Base-by-base conservation (phyloP, 306 rosid species). In the Castanea crenata region DNA sequence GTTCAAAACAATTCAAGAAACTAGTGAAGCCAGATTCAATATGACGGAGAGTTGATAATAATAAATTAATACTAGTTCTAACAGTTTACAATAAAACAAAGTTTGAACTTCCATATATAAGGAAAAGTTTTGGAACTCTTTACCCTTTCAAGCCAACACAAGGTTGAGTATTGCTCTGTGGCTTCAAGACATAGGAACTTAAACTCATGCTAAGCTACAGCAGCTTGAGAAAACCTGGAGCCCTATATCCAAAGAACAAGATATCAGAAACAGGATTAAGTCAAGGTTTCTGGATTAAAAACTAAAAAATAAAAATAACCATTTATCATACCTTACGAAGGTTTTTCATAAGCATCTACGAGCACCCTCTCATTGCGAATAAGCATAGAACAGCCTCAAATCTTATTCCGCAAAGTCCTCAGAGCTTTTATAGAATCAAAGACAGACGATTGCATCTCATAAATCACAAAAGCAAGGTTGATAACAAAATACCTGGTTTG, bases 141-240 rank as follows among this genome's bases (percentile, higher is more conserved):
- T 87, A 94, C 97, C 97, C 94, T 86, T 88, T 97, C 98, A 55
- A 85, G 91, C 97, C 97, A 92, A 81, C 90, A 92, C 70, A 88
- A 79, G 80, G 92, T 49, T 61, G 97, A 85, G 58, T 52, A 78
- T 83, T 88, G 88, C 77, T 82, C 94, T 80, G 85, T 85, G 64
- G 87, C 80, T 76, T 85, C 90, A 61, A 88, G 87, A 86, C 85
- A 84, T 54, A 94, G 96, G 74, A 84, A 85, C 86, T 92, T 94
- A 75, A 91, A 89, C 90, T 92, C 93, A 55, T 94, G 97, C 89
- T 91, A 83, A 69, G 94, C 92, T 38, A 90, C 91, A 69, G 98
- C 97, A 54, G 97, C 94, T 83, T 91, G 97, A 87, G 98, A 92
- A 83, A 87, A 92, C 83, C 98, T 91, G 75, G 86, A 88, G 49